Base-by-base conservation (phyloP, 164 flowering plant genomes). In the Cinnamomum chago region DNA sequence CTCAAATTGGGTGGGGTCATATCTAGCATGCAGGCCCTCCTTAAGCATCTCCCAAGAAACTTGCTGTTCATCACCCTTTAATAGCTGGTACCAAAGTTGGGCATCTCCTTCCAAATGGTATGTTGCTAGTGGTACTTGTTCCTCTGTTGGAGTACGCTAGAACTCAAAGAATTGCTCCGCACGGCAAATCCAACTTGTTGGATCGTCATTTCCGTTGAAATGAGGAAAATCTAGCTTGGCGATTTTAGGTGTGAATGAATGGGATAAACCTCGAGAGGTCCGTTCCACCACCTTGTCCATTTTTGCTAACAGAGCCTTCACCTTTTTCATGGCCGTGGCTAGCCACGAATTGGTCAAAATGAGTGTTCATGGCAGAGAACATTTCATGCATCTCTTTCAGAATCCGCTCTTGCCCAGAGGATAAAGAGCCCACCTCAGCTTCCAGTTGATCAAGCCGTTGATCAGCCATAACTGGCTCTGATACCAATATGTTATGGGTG, bases 121-220 rank as follows among this genome's bases (percentile, higher is more conserved):
- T 4, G 40, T 7, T 5, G 40, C 40, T 7, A 33, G 0, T 33
- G 40, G 40, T 33, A 33, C 6, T 4, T 33, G 40, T 33, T 33
- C 40, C 6, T 33, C 40, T 0, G 40, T 4, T 33, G 5, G 40
- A 4, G 40, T 71, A 2, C 65, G 20, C 18, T 71, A 65, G 18
- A 72, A 67, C 13, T 55, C 1, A 5, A 76, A 72, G 27, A 71
- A 67, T 67, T 76, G 67, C 5, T 55, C 65, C 27, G 5, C 62
- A 11, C 17, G 3, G 64, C 47, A 70, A 52, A 70, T 28, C 64
- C 64, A 58, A 27, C 73, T 71, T n/a, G 27, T 64, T 22, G 67
- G 30, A 3, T 64, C 67, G 0, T 24, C 28, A 64, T 5, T 22
- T 5, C 10, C 67, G 1, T 23, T 64, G 10, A 20, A 64, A 22